Conservation (phyloP, 1,284 basidiomycete species). For the Phellopilus nigrolimitatus region DNA sequence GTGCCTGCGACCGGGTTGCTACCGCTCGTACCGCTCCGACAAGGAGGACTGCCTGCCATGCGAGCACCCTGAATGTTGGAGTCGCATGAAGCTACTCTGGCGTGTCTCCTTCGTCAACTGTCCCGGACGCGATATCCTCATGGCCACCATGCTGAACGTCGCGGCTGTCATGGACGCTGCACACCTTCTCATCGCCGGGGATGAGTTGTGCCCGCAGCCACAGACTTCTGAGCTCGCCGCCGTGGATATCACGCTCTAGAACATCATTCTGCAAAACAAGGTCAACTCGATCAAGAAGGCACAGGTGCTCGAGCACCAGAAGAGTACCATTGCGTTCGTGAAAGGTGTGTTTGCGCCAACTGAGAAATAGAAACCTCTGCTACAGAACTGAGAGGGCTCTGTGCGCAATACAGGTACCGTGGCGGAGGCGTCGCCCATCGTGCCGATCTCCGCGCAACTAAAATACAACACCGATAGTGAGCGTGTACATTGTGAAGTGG, state of each 20-base stretch:
- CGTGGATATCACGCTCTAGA: conserved; percentile 96
- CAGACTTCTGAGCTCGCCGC: conserved; percentile 99
- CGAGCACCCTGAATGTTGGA: conserved; percentile 88
- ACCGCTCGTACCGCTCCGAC: too few relatives aligned
- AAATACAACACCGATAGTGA: too few relatives aligned
- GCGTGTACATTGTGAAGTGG: too few relatives aligned
- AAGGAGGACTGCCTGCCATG: conserved; percentile 90
- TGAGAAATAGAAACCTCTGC: too few relatives aligned
- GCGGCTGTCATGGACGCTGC: conserved; percentile 99
- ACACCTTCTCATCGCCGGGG: conserved; percentile 90
- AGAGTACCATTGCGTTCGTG: too few relatives aligned
- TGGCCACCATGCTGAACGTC: conserved; percentile 99
- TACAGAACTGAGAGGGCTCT: too few relatives aligned
- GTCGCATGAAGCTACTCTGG: conserved; percentile 85
- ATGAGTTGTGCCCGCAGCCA: conserved; percentile 98
- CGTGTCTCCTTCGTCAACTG: too few relatives aligned
- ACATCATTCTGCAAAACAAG: conserved; percentile 98
- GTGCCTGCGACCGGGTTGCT: conserved; percentile 91
- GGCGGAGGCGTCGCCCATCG: too few relatives aligned
- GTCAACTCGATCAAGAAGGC: conserved; percentile 92
- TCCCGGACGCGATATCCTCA: too few relatives aligned
- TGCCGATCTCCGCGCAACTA: too few relatives aligned
- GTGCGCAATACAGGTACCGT: too few relatives aligned
- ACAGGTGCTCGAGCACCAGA: conserved; percentile 89
- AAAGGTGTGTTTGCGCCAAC: too few relatives aligned